Evolutionary conservation across 2,329 filamentous ascomycete species (phyloP).

Genomic region (Zymoseptoria passerinii): DNA sequence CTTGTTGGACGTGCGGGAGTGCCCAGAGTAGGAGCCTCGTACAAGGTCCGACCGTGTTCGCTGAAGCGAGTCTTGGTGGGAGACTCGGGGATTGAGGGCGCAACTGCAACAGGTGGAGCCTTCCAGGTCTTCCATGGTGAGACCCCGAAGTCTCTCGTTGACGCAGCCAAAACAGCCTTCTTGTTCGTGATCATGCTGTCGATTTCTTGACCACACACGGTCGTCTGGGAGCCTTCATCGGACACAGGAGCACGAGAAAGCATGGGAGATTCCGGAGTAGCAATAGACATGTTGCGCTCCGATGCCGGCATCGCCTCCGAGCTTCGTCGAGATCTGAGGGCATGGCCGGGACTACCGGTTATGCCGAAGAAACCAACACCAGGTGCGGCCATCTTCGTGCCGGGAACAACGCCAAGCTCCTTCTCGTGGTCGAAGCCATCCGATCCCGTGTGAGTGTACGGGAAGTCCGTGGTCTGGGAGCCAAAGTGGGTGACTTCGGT

Average conservation of each 20-base stretch:
- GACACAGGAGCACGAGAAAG: constrained; percentile 22
- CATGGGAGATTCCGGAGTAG: constrained; percentile 5
- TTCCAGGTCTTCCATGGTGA: constrained; percentile 12
- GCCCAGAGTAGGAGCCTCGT: constrained; percentile 14
- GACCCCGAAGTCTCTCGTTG: constrained; percentile 10
- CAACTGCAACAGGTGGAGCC: constrained; percentile 4
- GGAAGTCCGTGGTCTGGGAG: neutral
- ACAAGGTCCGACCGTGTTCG: neutral
- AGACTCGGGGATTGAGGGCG: constrained; percentile 4
- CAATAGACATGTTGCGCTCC: constrained; percentile 6
- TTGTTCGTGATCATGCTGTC: constrained; percentile 63
- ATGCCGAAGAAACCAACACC: constrained; percentile 4
- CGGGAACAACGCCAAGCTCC: constrained; percentile 14
- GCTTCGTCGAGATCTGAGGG: neutral
- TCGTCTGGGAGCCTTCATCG: constrained; percentile 74
- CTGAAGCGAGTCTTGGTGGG: constrained; percentile 6
- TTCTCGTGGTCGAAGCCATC: constrained; percentile 17
- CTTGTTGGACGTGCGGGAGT: constrained; percentile 55
- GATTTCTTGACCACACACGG: constrained; percentile 72
- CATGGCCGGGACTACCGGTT: neutral
- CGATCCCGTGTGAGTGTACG: constrained; percentile 22
- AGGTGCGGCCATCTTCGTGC: neutral
- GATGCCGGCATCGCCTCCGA: constrained; percentile 3
- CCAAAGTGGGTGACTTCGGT: constrained; percentile 3
- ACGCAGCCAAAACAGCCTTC: constrained; percentile 10